Base-by-base conservation (phyloP, 78 protist species). In the Polysphondylium violaceum region DNA sequence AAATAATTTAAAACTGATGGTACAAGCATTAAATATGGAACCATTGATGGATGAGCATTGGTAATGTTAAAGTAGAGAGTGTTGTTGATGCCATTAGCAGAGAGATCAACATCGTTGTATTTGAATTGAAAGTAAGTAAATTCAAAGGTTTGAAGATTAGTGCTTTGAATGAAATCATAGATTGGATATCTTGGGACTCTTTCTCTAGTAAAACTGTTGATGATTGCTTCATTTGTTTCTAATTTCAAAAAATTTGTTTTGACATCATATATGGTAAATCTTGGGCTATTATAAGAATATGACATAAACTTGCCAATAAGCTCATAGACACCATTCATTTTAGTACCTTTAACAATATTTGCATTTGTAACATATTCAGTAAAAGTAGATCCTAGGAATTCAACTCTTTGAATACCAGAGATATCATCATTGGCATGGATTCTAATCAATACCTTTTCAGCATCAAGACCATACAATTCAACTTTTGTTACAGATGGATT, bases 61-160 rank as follows among this genome's bases (percentile, higher is more conserved):
- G 12, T 33, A 51, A 36, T 50, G 29, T 44, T 72, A 2, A 72
- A 27, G 11, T 55, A 72, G 8, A 72, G 29, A 6, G 78, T 50
- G 51, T 72, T 72, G 19, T 40, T 36, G 21, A 31, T 16, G 17
- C 58, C 58, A 6, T 21, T 33, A 31, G 21, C 33, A 27, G 78
- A 50, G n/a, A 72, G 29, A 72, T 72, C 78, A 7, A 72, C 7
- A 72, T 72, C 43, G 51, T 72, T 72, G 0, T 6, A 17, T 33
- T 72, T 50, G 9, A 72, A 72, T 65, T 65, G 55, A n/a, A 65
- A 65, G 0, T 33, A 44, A n/a, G 73, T 38, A n/a, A 65, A 65
- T 0, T 0, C n/a, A n/a, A 11, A 65, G 16, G 73, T 44, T 6
- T 36, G 19, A 38, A 65, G 40, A 65, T 9, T 33, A 1, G 25